Evolutionary conservation across 1,284 basidiomycete genomes (phyloP), one percentile per base, ranked within the genome.

Genomic region (Ganoderma sp.): DNA sequence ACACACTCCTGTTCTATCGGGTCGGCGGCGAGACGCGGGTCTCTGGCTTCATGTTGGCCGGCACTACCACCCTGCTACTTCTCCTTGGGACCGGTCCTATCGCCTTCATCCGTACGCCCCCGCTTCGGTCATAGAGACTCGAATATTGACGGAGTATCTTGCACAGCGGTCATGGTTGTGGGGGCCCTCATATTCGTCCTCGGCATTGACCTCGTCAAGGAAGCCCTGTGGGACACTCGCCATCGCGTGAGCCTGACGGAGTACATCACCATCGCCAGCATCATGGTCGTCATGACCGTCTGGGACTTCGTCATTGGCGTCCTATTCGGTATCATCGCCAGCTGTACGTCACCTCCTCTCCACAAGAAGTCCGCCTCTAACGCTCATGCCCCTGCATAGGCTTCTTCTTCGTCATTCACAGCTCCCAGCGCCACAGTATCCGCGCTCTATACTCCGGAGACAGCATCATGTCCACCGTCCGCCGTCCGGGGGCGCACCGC

Each of bases 241-340:
- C 88, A 95, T 77, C 89, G 96, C 22, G 95, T 96, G 22, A 95
- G 89, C 84, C 83, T 88, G 77, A 84, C 83, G 63, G 92, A 94
- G 75, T 94, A 93, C 73, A 84, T 93, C 72, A 94, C 92, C 5
- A 94, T 94, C 66, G 78, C 87, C 28, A 90, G 90, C 69, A 94
- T 94, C 78, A 93, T 95, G 82, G 84, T 97, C 50, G 93, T 91
- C 69, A 99, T 98, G 97, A 95, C 94, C 2, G 84, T 89, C 3
- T 97, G 92, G 88, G 95, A 97, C 82, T 99, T 99, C 78, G 97
- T 99, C 37, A 90, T 93, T 70, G 97, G 97, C 1, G 93, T 99
- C 0, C 80, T 98, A 1, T 94, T 97, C 75, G 98, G 97, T 14
- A 95, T 98, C 75, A 83, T 97, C 67, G 89, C 96, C 66, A 95